These are phyloP conservation scores for Phytophthora megakarya DNA, from an alignment of 352 stramenopile genomes.

Conservation along the genomic window DNA sequence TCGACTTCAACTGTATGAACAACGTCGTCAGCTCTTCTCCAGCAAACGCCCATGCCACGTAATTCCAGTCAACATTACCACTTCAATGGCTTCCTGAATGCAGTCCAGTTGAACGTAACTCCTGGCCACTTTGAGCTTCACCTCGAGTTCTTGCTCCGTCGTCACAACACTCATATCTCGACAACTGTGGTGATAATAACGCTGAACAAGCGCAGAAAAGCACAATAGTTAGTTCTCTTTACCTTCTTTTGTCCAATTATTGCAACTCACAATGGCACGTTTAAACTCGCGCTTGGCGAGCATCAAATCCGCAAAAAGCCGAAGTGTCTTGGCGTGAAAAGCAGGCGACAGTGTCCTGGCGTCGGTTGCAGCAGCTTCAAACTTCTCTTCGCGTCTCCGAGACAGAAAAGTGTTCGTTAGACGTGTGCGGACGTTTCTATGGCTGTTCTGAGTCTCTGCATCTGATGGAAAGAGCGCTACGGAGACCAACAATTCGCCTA, in stretches of 20 bases:
- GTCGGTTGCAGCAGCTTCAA: not conserved
- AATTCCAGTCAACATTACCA: constrained; percentile 38
- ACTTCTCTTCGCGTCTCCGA: not conserved
- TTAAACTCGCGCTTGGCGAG: constrained; percentile 69
- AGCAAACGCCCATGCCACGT: not conserved
- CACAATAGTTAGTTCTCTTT: not conserved
- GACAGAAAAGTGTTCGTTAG: constrained; percentile 25
- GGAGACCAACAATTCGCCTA: constrained; percentile 66
- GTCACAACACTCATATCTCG: constrained; percentile 27
- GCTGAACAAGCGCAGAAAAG: constrained; percentile 8
- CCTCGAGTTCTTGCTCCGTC: constrained; percentile 30
- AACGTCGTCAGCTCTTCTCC: constrained; percentile 5
- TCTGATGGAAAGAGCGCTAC: constrained; percentile 42
- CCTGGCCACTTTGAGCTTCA: constrained; percentile 71
- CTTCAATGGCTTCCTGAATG: constrained; percentile 62
- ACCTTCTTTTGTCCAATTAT: not conserved
- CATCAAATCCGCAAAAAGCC: constrained; percentile 73
- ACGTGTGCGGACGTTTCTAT: not conserved
- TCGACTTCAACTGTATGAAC: constrained; percentile 53
- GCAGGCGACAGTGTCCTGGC: constrained; percentile 18
- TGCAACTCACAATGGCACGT: constrained; percentile 65
- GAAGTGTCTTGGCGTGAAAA: constrained; percentile 66
- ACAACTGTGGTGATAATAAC: constrained; percentile 40
- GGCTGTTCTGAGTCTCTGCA: constrained; percentile 1
- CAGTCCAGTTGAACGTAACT: constrained; percentile 68